Evolutionary conservation across 208 protist genomes (phyloP).

Genomic region (Entamoeba dispar): DNA sequence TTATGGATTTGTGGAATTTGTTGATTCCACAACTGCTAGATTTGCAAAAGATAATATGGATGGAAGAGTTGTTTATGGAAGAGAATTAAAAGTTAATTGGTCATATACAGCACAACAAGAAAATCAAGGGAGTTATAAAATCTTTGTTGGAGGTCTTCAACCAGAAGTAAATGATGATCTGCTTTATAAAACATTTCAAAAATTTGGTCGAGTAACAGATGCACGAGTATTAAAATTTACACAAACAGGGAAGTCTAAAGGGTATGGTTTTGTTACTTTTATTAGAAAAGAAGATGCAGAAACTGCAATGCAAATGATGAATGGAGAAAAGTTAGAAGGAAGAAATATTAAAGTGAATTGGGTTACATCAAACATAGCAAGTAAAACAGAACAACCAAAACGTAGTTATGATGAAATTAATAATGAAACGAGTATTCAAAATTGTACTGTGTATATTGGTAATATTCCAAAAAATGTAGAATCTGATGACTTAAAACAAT

Average conservation of each 20-base stretch:
- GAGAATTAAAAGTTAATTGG: not conserved
- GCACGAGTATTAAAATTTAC: not conserved
- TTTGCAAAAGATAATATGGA: not conserved
- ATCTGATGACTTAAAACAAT: not conserved
- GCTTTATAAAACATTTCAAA: not conserved
- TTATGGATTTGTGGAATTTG: not conserved
- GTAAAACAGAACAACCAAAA: not conserved
- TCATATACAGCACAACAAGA: not conserved
- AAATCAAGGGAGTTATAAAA: not conserved
- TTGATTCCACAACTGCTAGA: not conserved
- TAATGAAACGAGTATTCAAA: not conserved
- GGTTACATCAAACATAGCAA: not conserved
- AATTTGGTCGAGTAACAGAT: not conserved
- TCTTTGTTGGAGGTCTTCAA: not conserved
- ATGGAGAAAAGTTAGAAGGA: not conserved
- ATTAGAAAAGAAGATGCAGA: not conserved
- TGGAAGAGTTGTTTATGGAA: not conserved
- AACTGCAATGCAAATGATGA: not conserved
- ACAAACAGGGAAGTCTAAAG: not conserved
- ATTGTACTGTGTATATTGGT: not conserved
- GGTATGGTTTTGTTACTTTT: not conserved
- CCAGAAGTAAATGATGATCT: not conserved
- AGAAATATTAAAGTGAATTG: not conserved
- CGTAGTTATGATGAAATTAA: not conserved
- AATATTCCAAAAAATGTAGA: not conserved